Conservation (phyloP, 1,284 basidiomycete genomes). For the Irpex lacteus region DNA sequence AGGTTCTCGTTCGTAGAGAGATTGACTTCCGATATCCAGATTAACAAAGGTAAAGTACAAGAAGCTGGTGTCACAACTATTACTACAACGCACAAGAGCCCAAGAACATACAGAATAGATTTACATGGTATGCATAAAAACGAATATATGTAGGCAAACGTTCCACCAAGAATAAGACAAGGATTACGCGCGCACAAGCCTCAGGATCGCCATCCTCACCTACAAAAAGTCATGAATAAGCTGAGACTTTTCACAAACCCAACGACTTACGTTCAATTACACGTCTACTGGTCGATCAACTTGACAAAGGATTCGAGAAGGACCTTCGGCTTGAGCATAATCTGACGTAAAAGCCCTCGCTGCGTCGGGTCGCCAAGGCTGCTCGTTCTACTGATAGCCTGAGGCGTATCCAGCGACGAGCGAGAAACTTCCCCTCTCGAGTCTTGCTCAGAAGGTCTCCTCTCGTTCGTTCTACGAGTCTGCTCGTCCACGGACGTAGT, state of each 20-base stretch:
- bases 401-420: not conserved
- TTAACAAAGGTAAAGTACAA: not conserved
- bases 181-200: too few relatives aligned
- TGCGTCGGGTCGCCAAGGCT: not conserved
- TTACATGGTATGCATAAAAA: not conserved
- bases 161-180: not conserved
- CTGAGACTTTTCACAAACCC: too few relatives aligned
- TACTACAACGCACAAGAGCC: not conserved
- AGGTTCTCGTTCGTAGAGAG: too few relatives aligned
- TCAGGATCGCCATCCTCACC: too few relatives aligned
- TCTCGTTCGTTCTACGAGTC: not conserved
- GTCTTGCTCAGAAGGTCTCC: not conserved
- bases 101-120: too few relatives aligned
- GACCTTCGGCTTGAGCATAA: slow-evolving; percentile 1
- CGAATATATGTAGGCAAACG: not conserved
- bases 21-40: not conserved
- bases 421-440: not conserved
- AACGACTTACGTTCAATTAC: not conserved
- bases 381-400: not conserved
- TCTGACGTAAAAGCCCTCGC: not conserved
- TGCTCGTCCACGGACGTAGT: not conserved
- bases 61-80: not conserved
- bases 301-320: slow-evolving; percentile 1
- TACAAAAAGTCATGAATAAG: too few relatives aligned
- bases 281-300: not conserved